Evolutionary conservation across 1,139 yeast genomes (phyloP), one percentile per base, ranked within the genome.

Genomic region (Scheffersomyces segobiensis): DNA sequence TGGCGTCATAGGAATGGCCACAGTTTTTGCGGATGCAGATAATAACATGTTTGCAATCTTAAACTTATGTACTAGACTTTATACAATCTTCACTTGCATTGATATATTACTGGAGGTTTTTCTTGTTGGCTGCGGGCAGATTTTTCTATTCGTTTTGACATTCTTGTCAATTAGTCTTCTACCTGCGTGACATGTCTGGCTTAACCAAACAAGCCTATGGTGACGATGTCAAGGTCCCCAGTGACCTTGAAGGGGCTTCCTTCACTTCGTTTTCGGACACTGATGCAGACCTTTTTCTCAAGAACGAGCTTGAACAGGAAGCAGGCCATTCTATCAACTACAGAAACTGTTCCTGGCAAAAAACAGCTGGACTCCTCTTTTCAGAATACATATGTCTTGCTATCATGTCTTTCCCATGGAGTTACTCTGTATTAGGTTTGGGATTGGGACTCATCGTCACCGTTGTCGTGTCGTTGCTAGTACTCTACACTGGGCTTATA

Each of bases 381-480:
- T 82, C 87, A 4, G 89, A 86, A 67, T 86, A 86, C 69, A 84
- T 85, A 49, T 85, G 88, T 64, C 74, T 86, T 60, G 89, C 89
- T 12, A 84, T 85, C 59, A 79, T 86, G 83, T 83, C 87, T 20
- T 86, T 86, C 66, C 89, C 89, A 0, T 84, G 88, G 87, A 82
- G 88, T 6, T 86, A 82, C 65, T 82, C 87, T 1, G 85, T 85
- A 2, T 71, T 86, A 46, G 89, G 89, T 0, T 69, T 85, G 24
- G 81, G 85, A 1, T 87, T 88, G 1, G 89, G 89, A 0, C 70
- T 85, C 24, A 81, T 86, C 47, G 68, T 85, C 56, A 86, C 89
- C 0, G 77, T 78, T 1, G 79, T 80, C 55, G 84, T 85, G 5
- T 78, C 88, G 2, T 63, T 79, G 19, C 78, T 84, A 7, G 85